Evolutionary conservation across 495 filamentous ascomycete species (phyloP).

Genomic region (Poronia punctata): DNA sequence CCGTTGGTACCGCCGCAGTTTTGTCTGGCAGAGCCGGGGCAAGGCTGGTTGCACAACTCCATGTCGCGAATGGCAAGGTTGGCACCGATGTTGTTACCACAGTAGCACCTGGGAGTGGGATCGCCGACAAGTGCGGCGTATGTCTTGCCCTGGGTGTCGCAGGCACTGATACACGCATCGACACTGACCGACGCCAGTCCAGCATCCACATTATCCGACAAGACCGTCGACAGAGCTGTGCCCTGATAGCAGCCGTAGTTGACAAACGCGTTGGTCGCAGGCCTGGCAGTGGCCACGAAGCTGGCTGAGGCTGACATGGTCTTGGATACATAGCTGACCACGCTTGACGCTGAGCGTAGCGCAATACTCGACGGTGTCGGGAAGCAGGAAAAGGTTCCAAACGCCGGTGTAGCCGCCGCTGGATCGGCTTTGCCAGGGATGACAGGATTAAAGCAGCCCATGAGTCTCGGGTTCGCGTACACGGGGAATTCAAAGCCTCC

Average conservation of each 20-base stretch:
- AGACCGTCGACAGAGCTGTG: too few species aligned
- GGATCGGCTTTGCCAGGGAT: constrained; percentile 10
- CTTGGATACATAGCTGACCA: not conserved
- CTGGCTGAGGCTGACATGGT: constrained; percentile 4
- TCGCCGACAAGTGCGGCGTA: not conserved
- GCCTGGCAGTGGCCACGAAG: constrained; percentile 7
- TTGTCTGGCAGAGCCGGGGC: not conserved
- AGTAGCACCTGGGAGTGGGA: not conserved
- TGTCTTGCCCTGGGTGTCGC: not conserved
- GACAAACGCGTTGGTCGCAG: not conserved
- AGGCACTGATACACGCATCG: constrained; percentile 2
- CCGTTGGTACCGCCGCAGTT: constrained; percentile 5
- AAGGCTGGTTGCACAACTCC: constrained; percentile 6
- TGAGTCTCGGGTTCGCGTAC: constrained; percentile 18
- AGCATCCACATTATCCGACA: too few species aligned
- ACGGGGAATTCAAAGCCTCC: constrained; percentile 5
- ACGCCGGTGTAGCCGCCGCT: not conserved
- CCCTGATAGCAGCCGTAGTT: constrained; percentile 1
- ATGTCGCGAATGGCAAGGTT: not conserved
- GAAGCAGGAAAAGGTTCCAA: constrained; percentile 4
- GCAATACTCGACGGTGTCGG: constrained; percentile 3
- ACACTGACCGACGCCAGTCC: too few species aligned
- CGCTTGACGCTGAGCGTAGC: not conserved
- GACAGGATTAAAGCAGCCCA: constrained; percentile 17
- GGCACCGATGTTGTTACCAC: not conserved